Base-by-base conservation (phyloP, 495 filamentous ascomycete genomes). In the Tuber umbilicatum region DNA sequence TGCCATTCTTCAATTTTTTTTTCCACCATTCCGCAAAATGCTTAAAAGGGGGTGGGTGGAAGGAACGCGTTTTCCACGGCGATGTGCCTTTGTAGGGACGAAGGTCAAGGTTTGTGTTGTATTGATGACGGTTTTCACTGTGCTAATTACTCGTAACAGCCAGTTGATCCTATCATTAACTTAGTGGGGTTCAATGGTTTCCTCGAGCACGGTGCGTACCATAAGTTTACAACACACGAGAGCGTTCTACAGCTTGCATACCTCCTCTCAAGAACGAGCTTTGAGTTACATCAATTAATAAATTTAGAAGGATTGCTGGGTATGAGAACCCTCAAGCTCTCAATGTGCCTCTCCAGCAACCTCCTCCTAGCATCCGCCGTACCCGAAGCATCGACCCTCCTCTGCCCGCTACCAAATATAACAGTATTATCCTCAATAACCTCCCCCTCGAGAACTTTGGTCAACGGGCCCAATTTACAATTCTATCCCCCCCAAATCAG, bases 361-460 rank as follows among this genome's bases (percentile, higher is more conserved):
- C 87, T 88, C 74, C 86, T 83, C 81, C 86, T 88, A 69, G 88
- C 75, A 19, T 87, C 86, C 67, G 86, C 83, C 40, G 88, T 84
- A 38, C 87, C 87, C 38, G 87, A 86, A 73, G 79, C 84, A 77
- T 92, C 89, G 14, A 85, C 76, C 70, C 91, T 84, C 73, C 89
- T 83, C 79, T 86, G 81, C 27, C 87, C 87, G 69, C 87, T 86
- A 0, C 90, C 89, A 80, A 88, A 92, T 14, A 93, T 80, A 10
- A 93, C 89, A 0, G 89, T 92, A 74, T 86, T 88, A 75, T 92
- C 91, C 0, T 88, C 87, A 4, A 93, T 50, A 27, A 85, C 81
- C 71, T 89, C 89, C 17, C 85, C 85, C 0, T 86, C 84, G 1
- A 80, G 82, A 37, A 93, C 84, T n/a, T 83, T 82, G 68, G 83